Base-by-base conservation (phyloP, 225 moss, liverwort and hornwort species). In the Thuidium tamariscinum region DNA sequence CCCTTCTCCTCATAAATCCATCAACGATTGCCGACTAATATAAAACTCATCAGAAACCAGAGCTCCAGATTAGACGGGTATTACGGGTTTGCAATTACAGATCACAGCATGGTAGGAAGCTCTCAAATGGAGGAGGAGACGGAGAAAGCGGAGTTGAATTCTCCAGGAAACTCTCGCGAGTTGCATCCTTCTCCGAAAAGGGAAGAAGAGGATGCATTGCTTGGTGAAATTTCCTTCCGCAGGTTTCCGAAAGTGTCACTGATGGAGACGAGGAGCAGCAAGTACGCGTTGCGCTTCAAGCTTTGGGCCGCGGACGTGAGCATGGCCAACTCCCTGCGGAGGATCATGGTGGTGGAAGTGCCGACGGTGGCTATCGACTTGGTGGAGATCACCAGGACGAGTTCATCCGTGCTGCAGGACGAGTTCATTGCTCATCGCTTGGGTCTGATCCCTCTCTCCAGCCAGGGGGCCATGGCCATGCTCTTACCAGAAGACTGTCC, bases 291-390 rank as follows among this genome's bases (percentile, higher is more conserved):
- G 57, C 92, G 91, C 59, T 95, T 95, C 67, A 94, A 94, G 92
- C 88, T 97, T 55, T 88, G 84, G 61, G 93, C 92, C 65, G 95
- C 96, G 42, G 93, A 96, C 32, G 91, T 91, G 51, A 97, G 93
- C 83, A 90, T 94, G 64, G 97, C 71, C 5, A 88, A 96, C 62
- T 91, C 94, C 7, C 77, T 97, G 89, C 90, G 95, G 32, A 88
- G 97, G 41, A 92, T 95, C 63, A 96, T 96, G 89, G 91, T 97
- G 82, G 94, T 89, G 39, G 95, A 97, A 80, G 97, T 96, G 88
- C 95, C 95, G 39, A 96, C 95, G 2, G 84, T 96, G 69, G 96
- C 97, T 0, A 95, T 97, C 55, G 95, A 97, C 81, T 37, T 95
- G 85, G 95, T 96, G 80, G 97, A 97, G 82, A 90, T 96, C 63